Base-by-base conservation (phyloP, 2,329 filamentous ascomycete species). In the Atkinsonella hypoxylon region DNA sequence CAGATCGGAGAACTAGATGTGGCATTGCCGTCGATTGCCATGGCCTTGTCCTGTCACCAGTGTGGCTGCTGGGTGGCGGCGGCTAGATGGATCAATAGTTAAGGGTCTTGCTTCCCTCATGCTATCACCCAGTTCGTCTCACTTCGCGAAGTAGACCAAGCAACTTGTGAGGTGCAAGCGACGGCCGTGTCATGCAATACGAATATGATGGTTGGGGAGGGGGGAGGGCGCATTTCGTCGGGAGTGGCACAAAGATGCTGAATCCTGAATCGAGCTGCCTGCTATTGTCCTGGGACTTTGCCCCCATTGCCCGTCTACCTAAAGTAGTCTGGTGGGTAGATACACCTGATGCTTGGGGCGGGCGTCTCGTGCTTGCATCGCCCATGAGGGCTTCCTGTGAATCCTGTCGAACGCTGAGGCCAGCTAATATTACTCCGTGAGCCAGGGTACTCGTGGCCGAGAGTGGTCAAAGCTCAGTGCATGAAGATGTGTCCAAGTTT, bases 1-100 rank as follows among this genome's bases (percentile, higher is more conserved):
- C 32, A 50, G 51, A 52, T 52, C 51, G 51, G 32, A 20, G 31
- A 30, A 9, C 44, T 10, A 20, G 31, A 8, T 26, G 26, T 26
- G 26, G 5, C 26, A 26, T 26, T 26, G 26, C 26, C 26, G 26
- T 26, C 26, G 26, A 26, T 31, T 44, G 41, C 45, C 34, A 17
- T 22, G 26, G 26, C 17, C 17, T 12, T 11, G 38, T 15, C 9
- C 30, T 12, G 36, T 8, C 20, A 20, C 26, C 26, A 47, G 13
- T n/a, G n/a, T n/a, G n/a, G n/a, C n/a, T n/a, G n/a, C n/a, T n/a
- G n/a, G n/a, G 5, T 13, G 11, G 11, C 15, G 11, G 17, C n/a
- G 5, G 32, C 32, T 32, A n/a, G 12, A 31, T 44, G 20, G 42
- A 20, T 44, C 42, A 44, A 30, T 31, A 44, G 30, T 44, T 10